These are phyloP conservation scores for Castanospermum australe DNA, from an alignment of 306 rosid species.

Conservation along the genomic window DNA sequence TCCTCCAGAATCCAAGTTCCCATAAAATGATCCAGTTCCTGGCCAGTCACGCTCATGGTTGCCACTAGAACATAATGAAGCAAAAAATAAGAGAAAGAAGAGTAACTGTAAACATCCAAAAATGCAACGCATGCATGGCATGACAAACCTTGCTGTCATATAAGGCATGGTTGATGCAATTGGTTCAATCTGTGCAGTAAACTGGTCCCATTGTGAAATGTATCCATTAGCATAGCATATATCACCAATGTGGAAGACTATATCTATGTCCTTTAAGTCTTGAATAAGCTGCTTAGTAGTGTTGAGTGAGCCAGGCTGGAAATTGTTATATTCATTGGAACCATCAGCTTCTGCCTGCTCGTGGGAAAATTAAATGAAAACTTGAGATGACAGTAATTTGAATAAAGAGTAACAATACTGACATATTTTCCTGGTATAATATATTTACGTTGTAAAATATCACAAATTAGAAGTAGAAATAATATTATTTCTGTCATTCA, in stretches of 20 bases:
- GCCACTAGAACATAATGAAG: slow-evolving; percentile 53
- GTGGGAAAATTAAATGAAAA: slow-evolving; percentile 14
- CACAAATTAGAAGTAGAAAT: too few species aligned
- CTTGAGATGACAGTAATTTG: background rate
- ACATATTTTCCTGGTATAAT: background rate
- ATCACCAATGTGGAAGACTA: slow-evolving; percentile 97
- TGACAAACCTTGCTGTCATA: slow-evolving; percentile 83
- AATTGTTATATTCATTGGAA: slow-evolving; percentile 88
- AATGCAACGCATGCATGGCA: background rate
- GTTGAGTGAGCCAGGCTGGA: slow-evolving; percentile 81
- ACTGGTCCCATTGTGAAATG: slow-evolving; percentile 96
- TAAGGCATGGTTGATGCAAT: slow-evolving; percentile 88
- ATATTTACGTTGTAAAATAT: background rate
- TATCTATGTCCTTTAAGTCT: slow-evolving; percentile 73
- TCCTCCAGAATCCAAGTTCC: slow-evolving; percentile 85
- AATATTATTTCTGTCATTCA: background rate
- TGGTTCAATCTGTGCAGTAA: slow-evolving; percentile 90
- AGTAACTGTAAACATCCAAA: background rate
- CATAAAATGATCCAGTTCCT: slow-evolving; percentile 76
- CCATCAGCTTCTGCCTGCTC: slow-evolving; percentile 92
- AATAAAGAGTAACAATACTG: background rate
- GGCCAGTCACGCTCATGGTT: slow-evolving; percentile 99
- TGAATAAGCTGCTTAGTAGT: slow-evolving; percentile 71
- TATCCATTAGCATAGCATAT: slow-evolving; percentile 87
- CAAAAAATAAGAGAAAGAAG: slow-evolving; percentile 24